These are phyloP conservation scores for Guyanaporus albipodus DNA, from an alignment of 768 basidiomycete genomes.

Conservation along the genomic window DNA sequence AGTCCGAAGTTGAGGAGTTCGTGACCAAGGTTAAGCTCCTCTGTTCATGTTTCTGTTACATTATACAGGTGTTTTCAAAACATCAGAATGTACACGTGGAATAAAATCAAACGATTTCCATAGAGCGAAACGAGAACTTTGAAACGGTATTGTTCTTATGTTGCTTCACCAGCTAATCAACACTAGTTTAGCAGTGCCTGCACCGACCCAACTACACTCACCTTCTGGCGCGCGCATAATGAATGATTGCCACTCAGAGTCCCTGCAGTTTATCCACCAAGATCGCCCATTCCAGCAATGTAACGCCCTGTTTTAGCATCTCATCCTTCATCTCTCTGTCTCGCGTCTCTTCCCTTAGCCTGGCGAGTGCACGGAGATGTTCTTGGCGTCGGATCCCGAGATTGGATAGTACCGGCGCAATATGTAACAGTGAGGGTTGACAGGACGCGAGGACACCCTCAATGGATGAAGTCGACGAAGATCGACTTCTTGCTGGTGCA, in stretches of 20 bases:
- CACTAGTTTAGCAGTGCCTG: too few species aligned
- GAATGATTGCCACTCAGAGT: conserved; percentile 15
- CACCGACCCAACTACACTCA: too few species aligned
- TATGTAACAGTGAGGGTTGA: conserved; percentile 61
- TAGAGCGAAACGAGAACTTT: background rate
- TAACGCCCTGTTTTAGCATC: conserved; percentile 63
- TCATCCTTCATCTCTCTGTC: conserved; percentile 69
- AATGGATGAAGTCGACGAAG: conserved; percentile 40
- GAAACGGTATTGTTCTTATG: too few species aligned
- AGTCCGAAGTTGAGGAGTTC: too few species aligned
- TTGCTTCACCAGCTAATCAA: too few species aligned
- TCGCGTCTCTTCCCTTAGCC: conserved; percentile 60
- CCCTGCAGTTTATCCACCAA: conserved; percentile 59
- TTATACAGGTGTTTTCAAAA: too few species aligned
- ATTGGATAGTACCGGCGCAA: conserved; percentile 50
- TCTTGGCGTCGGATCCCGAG: conserved; percentile 59
- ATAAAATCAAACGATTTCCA: background rate
- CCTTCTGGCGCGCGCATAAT: too few species aligned
- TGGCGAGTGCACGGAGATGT: conserved; percentile 59
- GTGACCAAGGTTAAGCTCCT: too few species aligned
- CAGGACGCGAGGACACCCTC: conserved; percentile 57
- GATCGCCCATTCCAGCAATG: conserved; percentile 77
- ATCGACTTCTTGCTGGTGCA: conserved; percentile 19
- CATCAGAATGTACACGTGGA: background rate
- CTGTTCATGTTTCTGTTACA: too few species aligned